phyloP scores from a whole-genome alignment of 192 early-diverging fungal genomes.

The Gorgonomyces haynaldii region DNA sequence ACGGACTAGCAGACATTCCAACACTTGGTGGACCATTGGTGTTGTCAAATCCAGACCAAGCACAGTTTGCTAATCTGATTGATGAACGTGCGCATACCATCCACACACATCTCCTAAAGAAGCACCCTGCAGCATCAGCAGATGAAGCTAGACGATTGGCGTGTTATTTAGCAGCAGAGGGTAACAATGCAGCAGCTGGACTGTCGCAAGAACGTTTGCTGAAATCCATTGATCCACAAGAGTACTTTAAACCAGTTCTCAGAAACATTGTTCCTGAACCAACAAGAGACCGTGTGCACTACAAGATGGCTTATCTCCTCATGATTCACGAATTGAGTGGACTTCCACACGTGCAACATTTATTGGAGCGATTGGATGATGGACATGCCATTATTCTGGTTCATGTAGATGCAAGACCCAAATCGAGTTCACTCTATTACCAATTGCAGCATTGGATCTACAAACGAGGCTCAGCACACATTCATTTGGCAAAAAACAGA shows the following conservation, averaged over 20 bases:
- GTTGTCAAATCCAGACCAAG: conserved; percentile 11
- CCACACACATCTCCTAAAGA: not conserved
- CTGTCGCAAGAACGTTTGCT: conserved; percentile 20
- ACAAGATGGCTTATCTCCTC: conserved; percentile 33
- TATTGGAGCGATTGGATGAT: conserved; percentile 29
- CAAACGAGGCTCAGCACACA: not conserved
- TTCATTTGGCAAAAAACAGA: conserved; percentile 19
- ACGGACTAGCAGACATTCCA: conserved; percentile 11
- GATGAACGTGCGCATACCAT: conserved; percentile 18
- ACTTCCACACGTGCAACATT: conserved; percentile 1
- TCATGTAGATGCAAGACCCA: conserved; percentile 25
- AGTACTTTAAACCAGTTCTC: conserved; percentile 17
- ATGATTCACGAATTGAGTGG: conserved; percentile 25
- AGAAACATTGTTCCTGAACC: conserved; percentile 6
- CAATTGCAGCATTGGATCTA: conserved; percentile 16
- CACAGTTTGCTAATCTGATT: conserved; percentile 17
- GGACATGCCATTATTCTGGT: conserved; percentile 25
- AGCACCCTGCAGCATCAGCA: not conserved
- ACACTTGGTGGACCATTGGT: conserved; percentile 16
- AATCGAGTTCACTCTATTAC: conserved; percentile 3
- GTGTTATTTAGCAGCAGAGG: conserved; percentile 33
- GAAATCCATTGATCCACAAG: conserved; percentile 9
- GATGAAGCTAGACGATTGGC: conserved; percentile 25
- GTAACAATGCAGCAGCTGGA: conserved; percentile 19
- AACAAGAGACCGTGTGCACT: conserved; percentile 10